Base-by-base conservation (phyloP, 306 rosid species). In the Corylus avellana region DNA sequence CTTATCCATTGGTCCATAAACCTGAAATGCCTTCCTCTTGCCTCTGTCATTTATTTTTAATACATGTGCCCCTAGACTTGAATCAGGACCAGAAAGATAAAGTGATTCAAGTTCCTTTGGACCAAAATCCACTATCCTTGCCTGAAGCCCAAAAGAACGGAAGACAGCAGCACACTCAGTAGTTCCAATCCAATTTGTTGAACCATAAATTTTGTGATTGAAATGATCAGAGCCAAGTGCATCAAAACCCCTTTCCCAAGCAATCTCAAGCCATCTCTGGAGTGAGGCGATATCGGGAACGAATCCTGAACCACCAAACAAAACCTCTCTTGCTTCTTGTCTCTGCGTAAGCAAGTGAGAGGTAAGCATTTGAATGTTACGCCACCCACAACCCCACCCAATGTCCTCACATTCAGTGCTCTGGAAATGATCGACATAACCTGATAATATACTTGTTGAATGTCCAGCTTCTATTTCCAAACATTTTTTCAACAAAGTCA, bases 361-460 rank as follows among this genome's bases (percentile, higher is more conserved):
- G 76, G 84, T 69, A 69, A 92, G 91, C 92, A 90, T 92, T 83
- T 94, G 97, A 73, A 92, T 87, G 81, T 94, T 92, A 56, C 96
- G 91, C 96, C 97, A 94, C 37, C 98, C 97, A 75, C 98, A 94
- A 44, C 97, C 92, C 98, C 97, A 94, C 64, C 97, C 96, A 44
- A 75, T 77, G 84, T 94, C 97, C 84, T 90, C 87, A 0, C 85
- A 89, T 48, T 72, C 82, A 58, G 86, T 80, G 90, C 96, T 78
- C 78, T 94, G 92, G 62, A 89, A 86, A 84, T 94, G 96, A 83
- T 92, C 98, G 49, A 92, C 83, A 77, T 86, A 89, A 50, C 93
- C 80, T 7, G 91, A 83, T 81, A 92, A 79, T 84, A 92, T 79
- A 66, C 86, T 77, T 35, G 78, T 77, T 1, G 91, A 79, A 74